Conservation (phyloP, 202 grass and related monocot species). For the Panicum hallii region DNA sequence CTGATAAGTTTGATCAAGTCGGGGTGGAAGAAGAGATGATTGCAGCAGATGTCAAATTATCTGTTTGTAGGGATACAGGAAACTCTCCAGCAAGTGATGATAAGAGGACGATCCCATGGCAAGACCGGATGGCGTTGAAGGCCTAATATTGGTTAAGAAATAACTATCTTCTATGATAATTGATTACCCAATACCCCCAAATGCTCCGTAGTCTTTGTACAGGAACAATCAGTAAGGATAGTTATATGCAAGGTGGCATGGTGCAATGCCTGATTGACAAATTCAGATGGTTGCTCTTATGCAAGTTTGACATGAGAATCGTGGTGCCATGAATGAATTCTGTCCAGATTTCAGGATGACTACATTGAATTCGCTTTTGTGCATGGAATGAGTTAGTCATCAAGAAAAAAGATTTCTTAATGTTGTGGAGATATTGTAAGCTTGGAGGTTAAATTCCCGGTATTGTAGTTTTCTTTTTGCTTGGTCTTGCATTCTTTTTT, state of each 20-base stretch:
- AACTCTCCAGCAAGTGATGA: constrained; percentile 53
- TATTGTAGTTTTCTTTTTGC: no score
- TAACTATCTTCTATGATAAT: constrained; percentile 5
- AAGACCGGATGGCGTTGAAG: constrained; percentile 67
- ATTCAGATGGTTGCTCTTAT: neutral
- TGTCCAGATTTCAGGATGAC: neutral
- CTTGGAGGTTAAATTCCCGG: neutral
- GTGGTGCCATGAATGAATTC: constrained; percentile 3
- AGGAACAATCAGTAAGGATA: constrained; percentile 44
- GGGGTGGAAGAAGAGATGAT: constrained; percentile 47
- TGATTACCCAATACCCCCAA: neutral
- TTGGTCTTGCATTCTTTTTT: neutral
- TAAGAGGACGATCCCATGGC: constrained; percentile 75
- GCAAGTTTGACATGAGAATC: neutral
- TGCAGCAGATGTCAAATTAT: constrained; percentile 31
- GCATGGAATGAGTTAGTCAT: no score
- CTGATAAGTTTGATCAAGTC: constrained; percentile 19
- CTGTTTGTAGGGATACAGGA: constrained; percentile 61
- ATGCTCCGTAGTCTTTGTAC: constrained; percentile 45
- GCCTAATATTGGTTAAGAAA: constrained; percentile 46
- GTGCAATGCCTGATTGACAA: constrained; percentile 1
- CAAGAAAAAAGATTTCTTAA: no score
- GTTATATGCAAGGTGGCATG: constrained; percentile 23
- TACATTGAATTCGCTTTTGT: neutral
- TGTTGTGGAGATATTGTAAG: neutral